Conservation (phyloP, 179 eudicot species). For the Amaranthus tricolor region DNA sequence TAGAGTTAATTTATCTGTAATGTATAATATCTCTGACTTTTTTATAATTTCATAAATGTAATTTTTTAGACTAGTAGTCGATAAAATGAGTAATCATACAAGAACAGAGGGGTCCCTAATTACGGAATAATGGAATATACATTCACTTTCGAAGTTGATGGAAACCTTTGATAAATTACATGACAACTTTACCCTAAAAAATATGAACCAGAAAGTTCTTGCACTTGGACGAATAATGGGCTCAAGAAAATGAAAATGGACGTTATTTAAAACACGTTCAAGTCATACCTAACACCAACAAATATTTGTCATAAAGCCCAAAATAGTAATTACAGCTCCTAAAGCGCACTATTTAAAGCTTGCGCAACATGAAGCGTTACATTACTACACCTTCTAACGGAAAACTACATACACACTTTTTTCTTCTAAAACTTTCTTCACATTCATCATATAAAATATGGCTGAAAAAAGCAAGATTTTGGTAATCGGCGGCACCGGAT, state of each 20-base stretch:
- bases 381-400: neutral
- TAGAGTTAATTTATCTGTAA: too few relatives aligned
- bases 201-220: neutral
- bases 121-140: too few relatives aligned
- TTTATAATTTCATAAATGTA: too few relatives aligned
- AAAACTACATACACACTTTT: neutral
- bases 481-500: slow-evolving; percentile 49
- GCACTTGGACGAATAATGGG: neutral
- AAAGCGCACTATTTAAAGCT: slow-evolving; percentile 13
- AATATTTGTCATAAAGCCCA: neutral
- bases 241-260: slow-evolving; percentile 13
- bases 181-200: neutral
- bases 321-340: slow-evolving; percentile 14
- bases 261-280: slow-evolving; percentile 3
- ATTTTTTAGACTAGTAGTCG: too few relatives aligned
- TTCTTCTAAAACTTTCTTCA: neutral
- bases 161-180: neutral
- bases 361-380: neutral
- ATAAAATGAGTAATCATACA: too few relatives aligned
- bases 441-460: neutral
- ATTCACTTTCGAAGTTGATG: too few relatives aligned
- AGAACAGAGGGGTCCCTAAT: too few relatives aligned
- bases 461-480: slow-evolving; percentile 36
- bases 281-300: neutral
- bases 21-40: too few relatives aligned